Conservation (phyloP, 257 asterid species). For the Solanum appendiculatum region DNA sequence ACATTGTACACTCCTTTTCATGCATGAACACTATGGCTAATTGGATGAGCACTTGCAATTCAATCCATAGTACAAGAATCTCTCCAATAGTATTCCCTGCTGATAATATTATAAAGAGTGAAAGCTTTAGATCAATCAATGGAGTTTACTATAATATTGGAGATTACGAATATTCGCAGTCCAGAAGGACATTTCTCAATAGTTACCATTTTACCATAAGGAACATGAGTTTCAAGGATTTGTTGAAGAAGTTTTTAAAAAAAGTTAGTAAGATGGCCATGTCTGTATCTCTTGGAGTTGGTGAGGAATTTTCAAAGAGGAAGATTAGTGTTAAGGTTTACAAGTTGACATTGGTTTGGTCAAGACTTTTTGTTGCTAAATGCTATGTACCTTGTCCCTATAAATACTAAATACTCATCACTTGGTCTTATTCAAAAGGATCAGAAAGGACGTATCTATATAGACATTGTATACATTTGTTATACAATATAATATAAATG, state of each 20-base stretch:
- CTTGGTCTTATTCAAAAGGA: background rate
- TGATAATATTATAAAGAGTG: constrained; percentile 8
- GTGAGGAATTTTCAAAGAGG: background rate
- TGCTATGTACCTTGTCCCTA: constrained; percentile 21
- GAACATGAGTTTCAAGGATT: constrained; percentile 8
- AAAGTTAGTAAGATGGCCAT: constrained; percentile 1
- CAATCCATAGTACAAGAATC: background rate
- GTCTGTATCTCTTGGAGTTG: background rate
- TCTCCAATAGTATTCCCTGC: background rate
- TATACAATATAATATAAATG: too few relatives aligned
- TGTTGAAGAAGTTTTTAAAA: constrained; percentile 8
- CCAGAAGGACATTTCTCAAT: constrained; percentile 33
- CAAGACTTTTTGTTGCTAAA: constrained; percentile 11
- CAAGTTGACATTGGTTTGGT: constrained; percentile 17
- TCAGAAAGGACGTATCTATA: background rate
- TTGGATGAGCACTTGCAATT: background rate
- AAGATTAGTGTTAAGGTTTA: constrained; percentile 19
- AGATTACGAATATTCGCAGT: constrained; percentile 22
- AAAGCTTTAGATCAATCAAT: background rate
- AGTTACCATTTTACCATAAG: constrained; percentile 28
- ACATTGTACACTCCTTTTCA: background rate
- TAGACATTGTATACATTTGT: background rate
- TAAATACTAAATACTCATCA: background rate
- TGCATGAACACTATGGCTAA: background rate
- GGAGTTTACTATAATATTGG: constrained; percentile 4